Evolutionary conservation across 371 early-diverging fungal genomes (phyloP).

Genomic region (Haplosporangium sp.): DNA sequence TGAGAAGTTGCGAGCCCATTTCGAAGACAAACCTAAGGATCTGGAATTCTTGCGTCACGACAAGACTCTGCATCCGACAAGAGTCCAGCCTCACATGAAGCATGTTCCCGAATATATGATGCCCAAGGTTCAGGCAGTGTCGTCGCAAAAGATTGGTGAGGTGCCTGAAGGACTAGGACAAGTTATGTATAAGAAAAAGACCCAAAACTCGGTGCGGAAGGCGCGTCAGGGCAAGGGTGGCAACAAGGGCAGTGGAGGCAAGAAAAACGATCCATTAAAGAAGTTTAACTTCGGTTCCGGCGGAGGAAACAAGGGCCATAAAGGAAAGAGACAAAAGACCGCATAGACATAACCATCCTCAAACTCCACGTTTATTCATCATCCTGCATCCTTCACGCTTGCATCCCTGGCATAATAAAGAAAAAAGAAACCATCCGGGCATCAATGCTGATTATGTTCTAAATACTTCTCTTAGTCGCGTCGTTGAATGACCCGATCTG

Average conservation of each 20-base stretch:
- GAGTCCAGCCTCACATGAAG: conserved; percentile 88
- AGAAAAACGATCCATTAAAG: conserved; percentile 55
- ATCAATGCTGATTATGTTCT: background rate
- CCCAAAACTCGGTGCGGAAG: conserved; percentile 40
- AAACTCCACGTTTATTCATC: background rate
- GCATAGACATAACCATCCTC: conserved; percentile 13
- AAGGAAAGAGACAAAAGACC: conserved; percentile 51
- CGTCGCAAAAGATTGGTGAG: conserved; percentile 52
- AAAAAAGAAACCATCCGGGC: background rate
- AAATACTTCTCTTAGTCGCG: conserved; percentile 13
- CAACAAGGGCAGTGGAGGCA: conserved; percentile 26
- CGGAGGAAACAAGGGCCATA: conserved; percentile 32
- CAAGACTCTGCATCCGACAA: conserved; percentile 82
- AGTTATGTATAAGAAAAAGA: conserved; percentile 44
- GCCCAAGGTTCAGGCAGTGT: conserved; percentile 71
- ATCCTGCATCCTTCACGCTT: conserved; percentile 8
- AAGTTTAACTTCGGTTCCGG: conserved; percentile 47
- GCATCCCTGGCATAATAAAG: conserved; percentile 19
- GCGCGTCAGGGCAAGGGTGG: conserved; percentile 37
- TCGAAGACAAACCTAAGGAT: conserved; percentile 96
- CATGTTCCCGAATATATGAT: conserved; percentile 93
- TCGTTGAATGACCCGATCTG: conserved; percentile 40
- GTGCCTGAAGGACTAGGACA: conserved; percentile 34
- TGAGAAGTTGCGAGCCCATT: conserved; percentile 94
- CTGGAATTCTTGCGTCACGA: conserved; percentile 94